Evolutionary conservation across 371 early-diverging fungal genomes (phyloP), one percentile per base, ranked within the genome.

Genomic region (Vairimorpha necatrix): DNA sequence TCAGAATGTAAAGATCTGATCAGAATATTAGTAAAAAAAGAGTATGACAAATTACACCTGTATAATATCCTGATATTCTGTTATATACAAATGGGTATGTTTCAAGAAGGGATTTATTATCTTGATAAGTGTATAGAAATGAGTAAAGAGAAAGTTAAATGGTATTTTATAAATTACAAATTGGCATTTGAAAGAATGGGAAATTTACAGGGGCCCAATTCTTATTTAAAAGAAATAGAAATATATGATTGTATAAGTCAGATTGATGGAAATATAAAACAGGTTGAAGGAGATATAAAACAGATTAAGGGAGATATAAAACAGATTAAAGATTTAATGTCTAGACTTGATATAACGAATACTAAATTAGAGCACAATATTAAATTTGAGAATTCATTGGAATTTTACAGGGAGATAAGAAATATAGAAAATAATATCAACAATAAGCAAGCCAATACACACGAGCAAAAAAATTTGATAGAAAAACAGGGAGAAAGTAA

Each of bases 21-120:
- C 36, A 62, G 38, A 48, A 18, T 0, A 18, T 33, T 24, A 30
- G 20, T 34, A 24, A 24, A 20, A n/a, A 38, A 28, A 26, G 32
- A 28, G n/a, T 14, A 22, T 34, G 48, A 47, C 28, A 18, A 36
- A 34, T 54, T 72, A 13, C 65, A 63, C 22, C 36, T 72, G 16
- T 72, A 72, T 53, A 65, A 74, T 67, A 28, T 74, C 42, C 32
- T 74, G 24, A 67, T 67, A 9, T 34, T 48, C 22, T 67, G 42
- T 24, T 60, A 74, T 46, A 33, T 74, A 28, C 39, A 56, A 1
- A 32, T 56, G 14, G 67, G 67, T 20, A 60, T 58, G 32, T 74
- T 67, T 46, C 58, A 58, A 9, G 74, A 74, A 24, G 18, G 28
- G 54, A 39, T 74, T 9, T 74, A 67, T 67, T 74, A 74, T 22